Percentiles rank a stretch among this genome's conserved stretches.
phyloP scores from a whole-genome alignment of 2,329 filamentous ascomycete species.

The Pseudogymnoascus sp. region DNA sequence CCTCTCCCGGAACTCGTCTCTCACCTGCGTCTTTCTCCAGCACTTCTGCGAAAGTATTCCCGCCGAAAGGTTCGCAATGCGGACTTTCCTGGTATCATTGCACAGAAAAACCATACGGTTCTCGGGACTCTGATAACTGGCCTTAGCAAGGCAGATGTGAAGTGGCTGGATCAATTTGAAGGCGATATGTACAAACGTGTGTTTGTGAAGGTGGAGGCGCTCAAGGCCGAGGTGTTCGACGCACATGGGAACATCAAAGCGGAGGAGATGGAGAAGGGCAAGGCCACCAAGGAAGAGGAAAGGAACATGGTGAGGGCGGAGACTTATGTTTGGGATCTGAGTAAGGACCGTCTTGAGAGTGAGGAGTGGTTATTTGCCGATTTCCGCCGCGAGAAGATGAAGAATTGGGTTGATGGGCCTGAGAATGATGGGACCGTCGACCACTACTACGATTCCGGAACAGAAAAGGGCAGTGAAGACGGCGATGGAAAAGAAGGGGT shows the following conservation, averaged over 20 bases:
- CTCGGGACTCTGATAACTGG: constrained; percentile 72
- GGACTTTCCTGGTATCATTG: constrained; percentile 77
- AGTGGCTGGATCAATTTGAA: constrained; percentile 75
- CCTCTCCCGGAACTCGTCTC: constrained; percentile 14
- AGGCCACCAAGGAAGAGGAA: constrained; percentile 27
- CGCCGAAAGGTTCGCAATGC: constrained; percentile 61
- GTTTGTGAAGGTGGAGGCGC: constrained; percentile 46
- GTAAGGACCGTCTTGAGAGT: constrained; percentile 51
- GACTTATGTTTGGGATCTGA: constrained; percentile 58
- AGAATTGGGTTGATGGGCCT: constrained; percentile 34
- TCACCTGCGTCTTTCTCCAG: constrained; percentile 61
- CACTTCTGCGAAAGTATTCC: constrained; percentile 66
- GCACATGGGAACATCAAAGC: constrained; percentile 22
- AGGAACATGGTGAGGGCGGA: constrained; percentile 47
- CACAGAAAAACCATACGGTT: constrained; percentile 51
- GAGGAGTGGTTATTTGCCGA: constrained; percentile 83
- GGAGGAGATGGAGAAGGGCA: constrained; percentile 14
- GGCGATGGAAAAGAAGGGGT: neutral
- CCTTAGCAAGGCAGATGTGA: constrained; percentile 69
- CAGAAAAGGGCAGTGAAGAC: neutral
- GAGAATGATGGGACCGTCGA: constrained; percentile 18
- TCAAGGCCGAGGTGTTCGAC: constrained; percentile 21
- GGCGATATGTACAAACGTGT: constrained; percentile 47
- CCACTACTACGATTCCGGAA: neutral
- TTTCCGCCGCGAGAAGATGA: constrained; percentile 71